phyloP scores from a whole-genome alignment of 345 rosid species.

The Eucalyptus grandis region DNA sequence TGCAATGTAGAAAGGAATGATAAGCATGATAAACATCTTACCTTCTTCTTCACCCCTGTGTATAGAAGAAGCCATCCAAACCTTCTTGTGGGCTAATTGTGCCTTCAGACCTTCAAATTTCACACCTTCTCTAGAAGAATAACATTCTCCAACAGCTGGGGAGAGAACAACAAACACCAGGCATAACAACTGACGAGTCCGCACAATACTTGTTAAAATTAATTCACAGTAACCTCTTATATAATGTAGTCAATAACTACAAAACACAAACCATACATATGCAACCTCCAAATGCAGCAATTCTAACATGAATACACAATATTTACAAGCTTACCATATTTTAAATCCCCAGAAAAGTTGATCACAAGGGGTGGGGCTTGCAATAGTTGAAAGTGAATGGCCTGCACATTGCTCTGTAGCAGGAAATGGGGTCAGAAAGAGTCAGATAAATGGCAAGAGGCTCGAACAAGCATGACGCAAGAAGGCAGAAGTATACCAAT shows the following conservation, averaged over 20 bases:
- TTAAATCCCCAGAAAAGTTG: constrained; percentile 78
- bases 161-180: not conserved
- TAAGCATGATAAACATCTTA: not conserved
- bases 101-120: constrained; percentile 37
- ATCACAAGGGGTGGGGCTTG: constrained; percentile 64
- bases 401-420: constrained; percentile 66
- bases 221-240: not conserved
- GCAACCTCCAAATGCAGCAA: not conserved
- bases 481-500: constrained; percentile 32
- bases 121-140: constrained; percentile 9
- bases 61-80: constrained; percentile 93
- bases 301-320: not conserved
- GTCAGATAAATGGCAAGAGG: not conserved
- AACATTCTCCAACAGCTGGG: constrained; percentile 31
- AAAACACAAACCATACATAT: not conserved
- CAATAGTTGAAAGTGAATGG: constrained; percentile 68
- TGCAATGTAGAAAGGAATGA: not conserved
- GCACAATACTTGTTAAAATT: not conserved
- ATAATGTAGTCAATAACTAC: not conserved
- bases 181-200: not conserved
- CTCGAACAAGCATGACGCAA: constrained; percentile 1
- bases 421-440: not conserved
- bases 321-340: constrained; percentile 41
- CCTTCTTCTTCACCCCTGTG: constrained; percentile 92
- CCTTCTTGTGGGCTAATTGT: constrained; percentile 40